phyloP scores from a whole-genome alignment of 2,329 filamentous ascomycete genomes.

The Penicillium palitans region DNA sequence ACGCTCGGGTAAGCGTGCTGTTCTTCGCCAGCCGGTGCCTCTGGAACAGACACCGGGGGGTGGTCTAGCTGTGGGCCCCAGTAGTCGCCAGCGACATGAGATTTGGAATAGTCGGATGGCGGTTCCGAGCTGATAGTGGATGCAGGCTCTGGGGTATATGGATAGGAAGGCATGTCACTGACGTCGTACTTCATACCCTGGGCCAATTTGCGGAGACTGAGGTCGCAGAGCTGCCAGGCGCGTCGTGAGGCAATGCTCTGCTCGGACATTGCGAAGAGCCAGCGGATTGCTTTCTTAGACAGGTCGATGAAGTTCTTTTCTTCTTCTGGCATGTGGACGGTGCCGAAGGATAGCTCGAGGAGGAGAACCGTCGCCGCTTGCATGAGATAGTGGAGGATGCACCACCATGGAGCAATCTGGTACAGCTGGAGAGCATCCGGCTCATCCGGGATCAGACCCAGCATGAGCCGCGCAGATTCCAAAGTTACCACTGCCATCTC shows the following conservation, averaged over 20 bases:
- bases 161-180: conserved; percentile 34
- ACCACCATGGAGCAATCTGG: conserved; percentile 47
- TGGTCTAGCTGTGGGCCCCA: conserved; percentile 19
- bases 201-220: conserved; percentile 37
- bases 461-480: conserved; percentile 40
- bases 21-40: conserved; percentile 11
- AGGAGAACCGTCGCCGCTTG: conserved; percentile 47
- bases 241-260: conserved; percentile 42
- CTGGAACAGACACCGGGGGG: not conserved
- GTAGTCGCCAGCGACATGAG: not conserved
- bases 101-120: not conserved
- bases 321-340: conserved; percentile 45
- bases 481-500: conserved; percentile 42
- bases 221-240: conserved; percentile 46
- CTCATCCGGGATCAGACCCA: conserved; percentile 45
- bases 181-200: conserved; percentile 39
- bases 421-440: conserved; percentile 45
- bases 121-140: conserved; percentile 8
- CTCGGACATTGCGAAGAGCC: conserved; percentile 45
- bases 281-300: conserved; percentile 45
- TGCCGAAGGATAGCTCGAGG: conserved; percentile 48
- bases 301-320: conserved; percentile 38
- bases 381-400: conserved; percentile 48
- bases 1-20: conserved; percentile 6
- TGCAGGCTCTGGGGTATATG: conserved; percentile 19